phyloP scores from a whole-genome alignment of 2,329 filamentous ascomycete genomes.

The Calycina herbarum region DNA sequence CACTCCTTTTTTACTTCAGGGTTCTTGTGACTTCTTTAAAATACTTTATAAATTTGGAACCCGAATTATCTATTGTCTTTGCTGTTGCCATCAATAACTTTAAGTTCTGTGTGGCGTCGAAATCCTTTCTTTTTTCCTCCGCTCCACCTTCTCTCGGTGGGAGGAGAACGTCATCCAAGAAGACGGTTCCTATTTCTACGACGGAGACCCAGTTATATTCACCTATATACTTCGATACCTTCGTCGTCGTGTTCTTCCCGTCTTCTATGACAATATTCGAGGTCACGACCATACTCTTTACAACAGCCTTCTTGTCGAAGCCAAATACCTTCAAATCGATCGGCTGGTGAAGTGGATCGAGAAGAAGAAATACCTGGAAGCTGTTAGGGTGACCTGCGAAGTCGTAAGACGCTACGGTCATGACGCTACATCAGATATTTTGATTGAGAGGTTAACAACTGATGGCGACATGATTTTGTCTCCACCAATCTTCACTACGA shows the following conservation, averaged over 20 bases:
- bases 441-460: neutral
- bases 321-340: constrained; percentile 38
- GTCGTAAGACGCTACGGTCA: neutral
- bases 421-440: neutral
- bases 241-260: constrained; percentile 35
- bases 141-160: constrained; percentile 32
- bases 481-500: neutral
- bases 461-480: neutral
- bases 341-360: constrained; percentile 35
- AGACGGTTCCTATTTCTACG: constrained; percentile 42
- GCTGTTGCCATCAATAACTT: neutral
- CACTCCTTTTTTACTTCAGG: neutral
- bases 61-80: neutral
- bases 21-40: neutral
- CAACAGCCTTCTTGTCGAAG: constrained; percentile 36
- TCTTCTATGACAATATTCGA: constrained; percentile 37
- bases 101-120: neutral
- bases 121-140: constrained; percentile 15
- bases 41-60: neutral
- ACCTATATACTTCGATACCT: constrained; percentile 40
- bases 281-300: constrained; percentile 41
- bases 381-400: neutral
- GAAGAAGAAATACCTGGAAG: neutral
- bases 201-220: constrained; percentile 40
- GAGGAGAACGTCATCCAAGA: constrained; percentile 20